These are phyloP conservation scores for Penicillium bialowiezense DNA, from an alignment of 495 filamentous ascomycete species.

Conservation along the genomic window DNA sequence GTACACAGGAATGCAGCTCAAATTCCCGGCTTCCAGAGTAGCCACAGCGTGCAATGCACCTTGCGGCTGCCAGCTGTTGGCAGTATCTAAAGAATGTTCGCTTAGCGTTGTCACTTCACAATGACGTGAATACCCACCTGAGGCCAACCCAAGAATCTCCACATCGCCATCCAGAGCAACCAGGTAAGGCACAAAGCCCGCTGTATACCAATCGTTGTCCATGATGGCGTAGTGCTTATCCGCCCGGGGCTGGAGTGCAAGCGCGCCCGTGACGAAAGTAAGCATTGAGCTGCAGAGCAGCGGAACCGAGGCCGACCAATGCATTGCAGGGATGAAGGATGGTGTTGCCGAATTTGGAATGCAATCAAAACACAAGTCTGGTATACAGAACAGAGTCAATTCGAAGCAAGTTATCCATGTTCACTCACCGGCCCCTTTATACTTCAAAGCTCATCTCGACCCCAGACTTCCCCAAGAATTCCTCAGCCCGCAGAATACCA, in stretches of 20 bases:
- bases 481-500: background rate
- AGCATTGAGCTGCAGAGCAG: slow-evolving; percentile 17
- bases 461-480: background rate
- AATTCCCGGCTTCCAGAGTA: slow-evolving; percentile 28
- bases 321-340: slow-evolving; percentile 6
- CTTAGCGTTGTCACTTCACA: background rate
- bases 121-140: slow-evolving; percentile 11
- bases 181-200: slow-evolving; percentile 29
- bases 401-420: background rate
- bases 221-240: slow-evolving; percentile 28
- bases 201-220: slow-evolving; percentile 37
- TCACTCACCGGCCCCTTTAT: slow-evolving; percentile 16
- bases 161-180: slow-evolving; percentile 28
- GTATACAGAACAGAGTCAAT: background rate
- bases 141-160: slow-evolving; percentile 27
- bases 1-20: slow-evolving; percentile 34
- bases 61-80: slow-evolving; percentile 33
- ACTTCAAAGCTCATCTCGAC: slow-evolving; percentile 2
- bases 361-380: background rate
- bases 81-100: slow-evolving; percentile 20
- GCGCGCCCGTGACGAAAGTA: slow-evolving; percentile 7
- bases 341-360: background rate
- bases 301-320: slow-evolving; percentile 13
- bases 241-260: slow-evolving; percentile 9
- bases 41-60: slow-evolving; percentile 29